Conservation (phyloP, 179 eudicot genomes). For the Amaranthus tricolor region DNA sequence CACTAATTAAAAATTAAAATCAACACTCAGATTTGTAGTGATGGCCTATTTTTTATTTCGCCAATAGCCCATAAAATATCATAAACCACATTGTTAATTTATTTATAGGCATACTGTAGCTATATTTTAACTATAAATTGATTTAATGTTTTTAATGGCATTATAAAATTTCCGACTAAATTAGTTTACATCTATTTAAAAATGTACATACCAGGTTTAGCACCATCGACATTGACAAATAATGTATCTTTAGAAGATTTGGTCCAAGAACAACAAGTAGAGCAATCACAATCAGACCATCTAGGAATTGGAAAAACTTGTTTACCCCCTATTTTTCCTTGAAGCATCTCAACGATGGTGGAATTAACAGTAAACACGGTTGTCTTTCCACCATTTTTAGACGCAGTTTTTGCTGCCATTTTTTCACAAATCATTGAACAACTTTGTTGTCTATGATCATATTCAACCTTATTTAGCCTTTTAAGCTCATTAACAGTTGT, state of each 20-base stretch:
- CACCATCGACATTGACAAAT: constrained; percentile 57
- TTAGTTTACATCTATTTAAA: too few relatives aligned
- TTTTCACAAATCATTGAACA: neutral
- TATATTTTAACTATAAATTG: too few relatives aligned
- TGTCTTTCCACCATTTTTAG: constrained; percentile 7
- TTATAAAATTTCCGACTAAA: neutral
- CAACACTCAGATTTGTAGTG: too few relatives aligned
- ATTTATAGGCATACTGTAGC: too few relatives aligned
- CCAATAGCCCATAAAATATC: too few relatives aligned
- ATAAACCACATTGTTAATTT: too few relatives aligned
- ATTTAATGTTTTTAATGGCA: too few relatives aligned
- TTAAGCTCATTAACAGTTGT: constrained; percentile 8
- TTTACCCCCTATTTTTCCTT: constrained; percentile 50
- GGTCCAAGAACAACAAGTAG: constrained; percentile 70
- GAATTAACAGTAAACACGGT: constrained; percentile 51
- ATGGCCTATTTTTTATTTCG: too few relatives aligned
- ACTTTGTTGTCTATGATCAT: too few relatives aligned
- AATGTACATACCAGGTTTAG: constrained; percentile 37
- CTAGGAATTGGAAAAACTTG: constrained; percentile 48
- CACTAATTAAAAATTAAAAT: too few relatives aligned
- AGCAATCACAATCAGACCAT: constrained; percentile 96
- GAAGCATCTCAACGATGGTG: constrained; percentile 62
- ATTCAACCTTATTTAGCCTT: too few relatives aligned
- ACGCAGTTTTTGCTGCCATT: neutral
- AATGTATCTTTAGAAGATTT: constrained; percentile 56